Evolutionary conservation across 805 yeast genomes (phyloP).

Genomic region (Candida boleticola): DNA sequence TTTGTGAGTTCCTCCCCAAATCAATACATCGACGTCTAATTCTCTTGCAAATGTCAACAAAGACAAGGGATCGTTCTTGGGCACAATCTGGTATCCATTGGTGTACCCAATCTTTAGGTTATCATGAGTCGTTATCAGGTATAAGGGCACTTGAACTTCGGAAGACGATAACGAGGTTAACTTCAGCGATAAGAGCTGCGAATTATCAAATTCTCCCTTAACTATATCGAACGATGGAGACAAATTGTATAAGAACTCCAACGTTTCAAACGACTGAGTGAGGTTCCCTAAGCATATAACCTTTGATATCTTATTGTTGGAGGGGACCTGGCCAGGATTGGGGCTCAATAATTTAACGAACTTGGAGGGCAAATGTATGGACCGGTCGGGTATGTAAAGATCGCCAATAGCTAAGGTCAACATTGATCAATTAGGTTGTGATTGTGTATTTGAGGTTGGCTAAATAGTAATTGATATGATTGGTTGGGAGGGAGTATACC

Average conservation of each 20-base stretch:
- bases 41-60: conserved; percentile 80
- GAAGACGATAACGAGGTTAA: conserved; percentile 16
- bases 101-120: conserved; percentile 78
- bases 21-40: conserved; percentile 83
- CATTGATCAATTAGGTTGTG: conserved; percentile 22
- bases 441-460: no score
- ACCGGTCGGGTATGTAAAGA: conserved; percentile 84
- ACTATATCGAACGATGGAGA: conserved; percentile 75
- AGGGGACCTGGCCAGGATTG: conserved; percentile 38
- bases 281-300: conserved; percentile 85
- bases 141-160: conserved; percentile 48
- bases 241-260: conserved; percentile 60
- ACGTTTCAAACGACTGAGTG: conserved; percentile 62
- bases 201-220: conserved; percentile 77
- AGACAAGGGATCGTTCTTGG: conserved; percentile 83
- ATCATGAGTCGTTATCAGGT: conserved; percentile 65
- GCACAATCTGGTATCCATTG: conserved; percentile 80
- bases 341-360: conserved; percentile 79
- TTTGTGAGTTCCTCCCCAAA: conserved; percentile 92
- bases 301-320: conserved; percentile 69
- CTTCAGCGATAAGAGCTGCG: conserved; percentile 34
- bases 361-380: conserved; percentile 57
- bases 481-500: no score
- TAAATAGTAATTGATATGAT: no score
- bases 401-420: conserved; percentile 78